These are phyloP conservation scores for Aureobasidium uvarum DNA, from an alignment of 2,329 filamentous ascomycete species.

Conservation along the genomic window DNA sequence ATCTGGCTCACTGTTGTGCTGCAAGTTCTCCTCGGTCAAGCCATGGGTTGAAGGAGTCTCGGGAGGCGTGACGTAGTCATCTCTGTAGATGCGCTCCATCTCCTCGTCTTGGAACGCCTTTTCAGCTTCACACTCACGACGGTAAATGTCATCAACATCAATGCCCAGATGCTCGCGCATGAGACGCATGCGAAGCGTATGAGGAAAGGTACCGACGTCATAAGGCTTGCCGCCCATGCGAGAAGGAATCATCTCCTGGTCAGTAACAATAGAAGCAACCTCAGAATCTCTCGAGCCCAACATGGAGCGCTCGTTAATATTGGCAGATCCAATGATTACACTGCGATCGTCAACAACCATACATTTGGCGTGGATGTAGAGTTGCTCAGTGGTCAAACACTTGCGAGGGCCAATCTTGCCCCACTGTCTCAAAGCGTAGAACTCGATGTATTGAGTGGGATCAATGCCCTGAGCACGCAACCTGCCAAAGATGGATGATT, in stretches of 20 bases:
- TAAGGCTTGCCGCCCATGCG: slow-evolving; percentile 89
- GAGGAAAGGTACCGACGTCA: slow-evolving; percentile 85
- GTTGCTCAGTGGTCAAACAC: slow-evolving; percentile 84
- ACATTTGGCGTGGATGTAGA: slow-evolving; percentile 97
- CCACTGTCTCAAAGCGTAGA: slow-evolving; percentile 91
- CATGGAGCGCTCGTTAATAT: slow-evolving; percentile 98
- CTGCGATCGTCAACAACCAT: slow-evolving; percentile 95
- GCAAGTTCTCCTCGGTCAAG: slow-evolving; percentile 34
- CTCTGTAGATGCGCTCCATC: slow-evolving; percentile 41
- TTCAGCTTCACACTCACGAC: slow-evolving; percentile 37
- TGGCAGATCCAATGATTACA: slow-evolving; percentile 92
- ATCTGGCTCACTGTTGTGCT: background rate
- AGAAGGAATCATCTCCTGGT: slow-evolving; percentile 89
- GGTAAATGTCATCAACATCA: slow-evolving; percentile 78
- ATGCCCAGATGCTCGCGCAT: slow-evolving; percentile 98
- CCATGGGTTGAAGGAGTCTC: slow-evolving; percentile 35
- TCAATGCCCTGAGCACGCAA: slow-evolving; percentile 78
- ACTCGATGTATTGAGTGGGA: slow-evolving; percentile 91
- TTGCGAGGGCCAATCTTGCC: slow-evolving; percentile 82
- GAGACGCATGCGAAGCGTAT: slow-evolving; percentile 84
- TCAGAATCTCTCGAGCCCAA: slow-evolving; percentile 89
- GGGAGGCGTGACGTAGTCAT: slow-evolving; percentile 38
- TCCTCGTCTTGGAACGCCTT: slow-evolving; percentile 62
- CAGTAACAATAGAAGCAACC: slow-evolving; percentile 82
- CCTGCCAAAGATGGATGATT: slow-evolving; percentile 86